Evolutionary conservation across 768 basidiomycete genomes (phyloP).

Genomic region (Pleurotus cornucopiae): DNA sequence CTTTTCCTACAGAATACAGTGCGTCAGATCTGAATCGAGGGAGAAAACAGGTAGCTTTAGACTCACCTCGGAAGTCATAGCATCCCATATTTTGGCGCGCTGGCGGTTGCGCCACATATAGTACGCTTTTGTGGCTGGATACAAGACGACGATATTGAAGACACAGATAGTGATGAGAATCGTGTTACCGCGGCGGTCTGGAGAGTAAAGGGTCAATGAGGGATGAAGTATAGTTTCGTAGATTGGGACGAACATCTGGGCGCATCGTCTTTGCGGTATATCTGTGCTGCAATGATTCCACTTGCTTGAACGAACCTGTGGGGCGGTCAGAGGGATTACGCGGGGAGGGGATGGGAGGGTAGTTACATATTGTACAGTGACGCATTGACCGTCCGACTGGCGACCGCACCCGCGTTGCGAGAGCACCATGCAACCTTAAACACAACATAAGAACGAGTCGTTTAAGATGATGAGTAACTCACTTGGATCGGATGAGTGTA

Average conservation of each 20-base stretch:
- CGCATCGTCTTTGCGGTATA: constrained; percentile 56
- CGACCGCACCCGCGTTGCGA: constrained; percentile 55
- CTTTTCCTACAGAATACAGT: constrained; percentile 38
- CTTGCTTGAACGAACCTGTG: constrained; percentile 40
- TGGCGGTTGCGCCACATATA: constrained; percentile 56
- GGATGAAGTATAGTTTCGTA: not conserved
- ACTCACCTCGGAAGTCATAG: constrained; percentile 45
- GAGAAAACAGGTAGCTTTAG: not conserved
- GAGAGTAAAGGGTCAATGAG: not conserved
- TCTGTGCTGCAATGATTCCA: constrained; percentile 43
- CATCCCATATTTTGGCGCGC: constrained; percentile 51
- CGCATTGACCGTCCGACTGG: constrained; percentile 55
- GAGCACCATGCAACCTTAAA: constrained; percentile 60
- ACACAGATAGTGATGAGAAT: constrained; percentile 47
- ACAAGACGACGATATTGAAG: constrained; percentile 48
- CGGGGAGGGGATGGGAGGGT: not conserved
- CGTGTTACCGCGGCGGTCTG: constrained; percentile 57
- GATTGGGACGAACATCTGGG: constrained; percentile 40
- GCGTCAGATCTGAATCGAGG: not conserved
- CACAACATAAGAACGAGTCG: constrained; percentile 24
- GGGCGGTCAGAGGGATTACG: not conserved
- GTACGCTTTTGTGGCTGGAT: constrained; percentile 50
- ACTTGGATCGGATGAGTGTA: constrained; percentile 18
- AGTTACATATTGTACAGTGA: constrained; percentile 54
- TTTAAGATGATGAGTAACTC: not conserved